These are phyloP conservation scores for Lentithecium fluviatile DNA, from an alignment of 495 filamentous ascomycete species.

Conservation along the genomic window DNA sequence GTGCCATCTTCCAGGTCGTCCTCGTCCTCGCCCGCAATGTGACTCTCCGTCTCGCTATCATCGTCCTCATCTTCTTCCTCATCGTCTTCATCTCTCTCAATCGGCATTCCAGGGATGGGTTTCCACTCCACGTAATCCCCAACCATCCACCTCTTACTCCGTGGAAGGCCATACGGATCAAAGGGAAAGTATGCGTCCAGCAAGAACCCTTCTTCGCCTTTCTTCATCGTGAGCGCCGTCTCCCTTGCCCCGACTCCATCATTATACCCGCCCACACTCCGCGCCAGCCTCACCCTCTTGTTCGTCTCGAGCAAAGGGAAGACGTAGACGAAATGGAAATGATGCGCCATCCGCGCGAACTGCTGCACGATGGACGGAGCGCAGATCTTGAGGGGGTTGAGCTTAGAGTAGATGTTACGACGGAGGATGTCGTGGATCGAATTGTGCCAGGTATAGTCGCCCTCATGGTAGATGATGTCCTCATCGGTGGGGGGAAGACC, in stretches of 20 bases:
- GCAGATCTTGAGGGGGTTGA: conserved; percentile 96
- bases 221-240: conserved; percentile 54
- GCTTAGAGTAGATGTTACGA: conserved; percentile 73
- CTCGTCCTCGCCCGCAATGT: neutral
- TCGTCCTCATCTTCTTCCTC: conserved; percentile 43
- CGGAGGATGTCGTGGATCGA: conserved; percentile 69
- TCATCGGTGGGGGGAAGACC: conserved; percentile 48
- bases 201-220: conserved; percentile 68
- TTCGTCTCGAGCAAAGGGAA: conserved; percentile 87
- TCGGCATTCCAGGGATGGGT: conserved; percentile 66
- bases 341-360: conserved; percentile 81
- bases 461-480: conserved; percentile 55
- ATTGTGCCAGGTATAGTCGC: conserved; percentile 70
- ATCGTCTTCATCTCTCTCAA: conserved; percentile 50
- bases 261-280: conserved; percentile 45
- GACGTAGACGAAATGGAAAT: conserved; percentile 82
- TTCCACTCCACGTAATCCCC: conserved; percentile 84
- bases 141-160: conserved; percentile 80
- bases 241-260: conserved; percentile 59
- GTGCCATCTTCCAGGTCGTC: conserved; percentile 11
- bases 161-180: conserved; percentile 86
- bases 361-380: conserved; percentile 86
- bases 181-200: conserved; percentile 96
- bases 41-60: conserved; percentile 9
- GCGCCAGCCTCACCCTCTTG: conserved; percentile 72